A percentile compares a stretch with the other conserved stretches of the same genome.
Conservation (phyloP, 192 early-diverging fungal genomes). For the Linnemannia hyalina region DNA sequence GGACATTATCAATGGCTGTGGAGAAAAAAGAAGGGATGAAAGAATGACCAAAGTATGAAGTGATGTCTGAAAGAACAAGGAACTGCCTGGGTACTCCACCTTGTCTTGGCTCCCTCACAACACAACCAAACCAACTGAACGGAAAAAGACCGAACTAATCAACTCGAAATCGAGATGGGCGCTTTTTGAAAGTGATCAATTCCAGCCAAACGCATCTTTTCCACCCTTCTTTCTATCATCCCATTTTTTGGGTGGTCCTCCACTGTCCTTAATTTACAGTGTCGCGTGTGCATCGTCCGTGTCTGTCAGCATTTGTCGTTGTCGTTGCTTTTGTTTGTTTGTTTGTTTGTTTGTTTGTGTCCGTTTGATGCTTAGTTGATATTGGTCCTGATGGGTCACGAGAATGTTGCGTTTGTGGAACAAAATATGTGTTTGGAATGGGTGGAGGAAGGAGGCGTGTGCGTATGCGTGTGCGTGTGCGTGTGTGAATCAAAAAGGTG, state of each 20-base stretch:
- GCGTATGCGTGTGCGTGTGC: too few relatives aligned
- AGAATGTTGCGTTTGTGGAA: neutral
- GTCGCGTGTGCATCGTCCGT: neutral
- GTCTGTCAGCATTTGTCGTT: neutral
- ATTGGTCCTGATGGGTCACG: too few relatives aligned
- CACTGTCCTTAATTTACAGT: neutral
- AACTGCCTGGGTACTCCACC: too few relatives aligned
- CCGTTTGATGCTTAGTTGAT: neutral
- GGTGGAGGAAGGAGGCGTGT: neutral
- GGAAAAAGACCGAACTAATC: too few relatives aligned
- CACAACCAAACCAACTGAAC: too few relatives aligned
- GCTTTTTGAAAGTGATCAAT: too few relatives aligned
- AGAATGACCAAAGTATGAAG: neutral
- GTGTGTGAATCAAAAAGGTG: neutral
- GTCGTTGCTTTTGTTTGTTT: conserved; percentile 1
- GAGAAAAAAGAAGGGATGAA: neutral
- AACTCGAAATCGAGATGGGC: too few relatives aligned
- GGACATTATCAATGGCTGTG: neutral
- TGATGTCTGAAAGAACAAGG: too few relatives aligned
- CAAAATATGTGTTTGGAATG: neutral
- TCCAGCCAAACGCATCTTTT: too few relatives aligned
- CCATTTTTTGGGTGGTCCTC: neutral
- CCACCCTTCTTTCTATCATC: neutral
- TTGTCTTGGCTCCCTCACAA: too few relatives aligned
- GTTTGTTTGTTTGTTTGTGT: conserved; percentile 3